Conservation (phyloP, 2,329 filamentous ascomycete species). For the Didymosphaeria variabile region DNA sequence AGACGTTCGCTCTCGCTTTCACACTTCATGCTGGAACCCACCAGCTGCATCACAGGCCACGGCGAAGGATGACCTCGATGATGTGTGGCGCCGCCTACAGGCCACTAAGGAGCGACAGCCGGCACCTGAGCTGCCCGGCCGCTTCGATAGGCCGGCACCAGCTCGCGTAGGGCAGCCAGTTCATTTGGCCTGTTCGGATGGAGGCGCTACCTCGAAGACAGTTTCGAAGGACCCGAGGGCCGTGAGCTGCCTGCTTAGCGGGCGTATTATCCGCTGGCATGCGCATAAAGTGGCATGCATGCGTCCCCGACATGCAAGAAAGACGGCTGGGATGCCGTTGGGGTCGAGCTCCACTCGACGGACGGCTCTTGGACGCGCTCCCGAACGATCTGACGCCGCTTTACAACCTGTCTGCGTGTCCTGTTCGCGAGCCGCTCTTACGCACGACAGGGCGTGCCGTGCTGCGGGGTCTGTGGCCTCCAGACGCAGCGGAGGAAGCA, state of each 20-base stretch:
- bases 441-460: constrained; percentile 1
- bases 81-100: constrained; percentile 18
- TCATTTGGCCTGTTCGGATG: constrained; percentile 20
- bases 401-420: neutral
- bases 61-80: constrained; percentile 3
- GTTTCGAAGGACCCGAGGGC: constrained; percentile 32
- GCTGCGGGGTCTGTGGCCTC: constrained; percentile 7
- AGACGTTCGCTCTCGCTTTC: constrained; percentile 13
- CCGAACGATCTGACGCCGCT: constrained; percentile 10
- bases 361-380: constrained; percentile 30
- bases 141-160: constrained; percentile 14
- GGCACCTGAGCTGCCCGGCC: constrained; percentile 22
- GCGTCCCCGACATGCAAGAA: constrained; percentile 44
- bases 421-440: neutral
- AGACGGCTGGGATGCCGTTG: constrained; percentile 31
- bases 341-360: constrained; percentile 33
- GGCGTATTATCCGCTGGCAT: constrained; percentile 33
- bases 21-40: neutral
- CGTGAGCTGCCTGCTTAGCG: constrained; percentile 29
- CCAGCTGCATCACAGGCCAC: constrained; percentile 6
- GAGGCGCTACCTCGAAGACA: constrained; percentile 26
- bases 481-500: constrained; percentile 29
- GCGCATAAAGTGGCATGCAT: constrained; percentile 37
- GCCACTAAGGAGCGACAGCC: constrained; percentile 17
- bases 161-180: constrained; percentile 15